Percentiles rank a stretch among this genome's conserved stretches.
Evolutionary conservation across 495 filamentous ascomycete genomes (phyloP).

Genomic region (Sabuloglossum arenarium): DNA sequence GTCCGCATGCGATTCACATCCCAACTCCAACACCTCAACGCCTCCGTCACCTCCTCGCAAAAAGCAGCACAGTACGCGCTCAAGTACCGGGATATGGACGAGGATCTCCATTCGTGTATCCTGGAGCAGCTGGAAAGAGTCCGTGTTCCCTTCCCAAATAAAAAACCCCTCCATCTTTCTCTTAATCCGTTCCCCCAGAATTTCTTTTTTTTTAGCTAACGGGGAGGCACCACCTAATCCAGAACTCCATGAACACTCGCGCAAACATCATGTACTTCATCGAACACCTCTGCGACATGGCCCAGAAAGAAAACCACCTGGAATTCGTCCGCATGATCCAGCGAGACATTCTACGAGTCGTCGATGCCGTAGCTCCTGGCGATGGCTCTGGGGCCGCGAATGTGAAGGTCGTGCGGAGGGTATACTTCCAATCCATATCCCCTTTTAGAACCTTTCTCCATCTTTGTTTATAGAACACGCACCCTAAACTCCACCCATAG

Average conservation of each 20-base stretch:
- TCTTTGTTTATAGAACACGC: background rate
- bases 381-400: constrained; percentile 87
- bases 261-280: constrained; percentile 99
- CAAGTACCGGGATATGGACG: constrained; percentile 77
- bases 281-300: constrained; percentile 80
- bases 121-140: constrained; percentile 83
- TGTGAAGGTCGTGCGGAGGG: constrained; percentile 72
- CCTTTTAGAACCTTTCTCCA: no score
- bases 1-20: constrained; percentile 91
- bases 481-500: constrained; percentile 13
- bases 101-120: constrained; percentile 94
- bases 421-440: constrained; percentile 11
- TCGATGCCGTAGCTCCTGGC: constrained; percentile 72
- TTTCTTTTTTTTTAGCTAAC: background rate
- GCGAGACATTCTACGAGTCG: constrained; percentile 68
- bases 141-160: constrained; percentile 1
- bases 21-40: constrained; percentile 72
- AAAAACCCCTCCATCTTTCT: background rate
- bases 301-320: constrained; percentile 45
- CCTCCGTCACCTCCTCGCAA: constrained; percentile 66
- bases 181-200: background rate
- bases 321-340: constrained; percentile 87
- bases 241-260: constrained; percentile 88
- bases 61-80: constrained; percentile 91
- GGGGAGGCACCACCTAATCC: background rate